Conservation (phyloP, 768 basidiomycete species). For the Russula dissimulans region DNA sequence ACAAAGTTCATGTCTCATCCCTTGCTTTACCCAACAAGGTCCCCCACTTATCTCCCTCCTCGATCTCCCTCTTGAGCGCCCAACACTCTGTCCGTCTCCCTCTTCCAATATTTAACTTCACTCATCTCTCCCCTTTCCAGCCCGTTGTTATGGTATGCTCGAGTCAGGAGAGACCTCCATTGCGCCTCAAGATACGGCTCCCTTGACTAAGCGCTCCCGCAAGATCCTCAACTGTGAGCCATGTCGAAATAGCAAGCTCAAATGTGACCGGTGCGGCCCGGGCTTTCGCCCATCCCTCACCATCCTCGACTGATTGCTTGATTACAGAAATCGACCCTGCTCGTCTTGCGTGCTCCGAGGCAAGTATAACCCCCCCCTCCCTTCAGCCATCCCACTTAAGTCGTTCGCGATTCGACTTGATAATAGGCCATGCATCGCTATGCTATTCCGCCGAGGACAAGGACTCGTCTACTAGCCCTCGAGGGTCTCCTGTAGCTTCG, state of each 20-base stretch:
- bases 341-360: slow-evolving; percentile 20
- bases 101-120: slow-evolving; percentile 12
- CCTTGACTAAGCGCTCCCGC: slow-evolving; percentile 17
- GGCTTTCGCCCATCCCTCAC: background rate
- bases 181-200: slow-evolving; percentile 12
- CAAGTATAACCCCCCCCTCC: background rate
- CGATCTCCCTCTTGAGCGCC: slow-evolving; percentile 17
- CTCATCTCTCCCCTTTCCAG: slow-evolving; percentile 10
- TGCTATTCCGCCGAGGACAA: slow-evolving; percentile 19
- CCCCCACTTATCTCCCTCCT: slow-evolving; percentile 17
- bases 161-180: slow-evolving; percentile 19
- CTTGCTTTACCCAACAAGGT: slow-evolving; percentile 14
- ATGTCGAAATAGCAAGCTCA: slow-evolving; percentile 20
- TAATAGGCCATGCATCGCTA: slow-evolving; percentile 16
- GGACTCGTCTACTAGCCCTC: slow-evolving; percentile 12
- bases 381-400: background rate
- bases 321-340: slow-evolving; percentile 17
- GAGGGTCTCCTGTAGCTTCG: slow-evolving; percentile 13
- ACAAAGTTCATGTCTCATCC: slow-evolving; percentile 18
- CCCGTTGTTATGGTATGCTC: slow-evolving; percentile 18
- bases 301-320: background rate
- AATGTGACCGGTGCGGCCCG: slow-evolving; percentile 17
- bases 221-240: slow-evolving; percentile 20
- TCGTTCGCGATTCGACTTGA: background rate
- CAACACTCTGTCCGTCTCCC: slow-evolving; percentile 10